Base-by-base conservation (phyloP, 169 alveolate species). In the Plasmodium ovale region DNA sequence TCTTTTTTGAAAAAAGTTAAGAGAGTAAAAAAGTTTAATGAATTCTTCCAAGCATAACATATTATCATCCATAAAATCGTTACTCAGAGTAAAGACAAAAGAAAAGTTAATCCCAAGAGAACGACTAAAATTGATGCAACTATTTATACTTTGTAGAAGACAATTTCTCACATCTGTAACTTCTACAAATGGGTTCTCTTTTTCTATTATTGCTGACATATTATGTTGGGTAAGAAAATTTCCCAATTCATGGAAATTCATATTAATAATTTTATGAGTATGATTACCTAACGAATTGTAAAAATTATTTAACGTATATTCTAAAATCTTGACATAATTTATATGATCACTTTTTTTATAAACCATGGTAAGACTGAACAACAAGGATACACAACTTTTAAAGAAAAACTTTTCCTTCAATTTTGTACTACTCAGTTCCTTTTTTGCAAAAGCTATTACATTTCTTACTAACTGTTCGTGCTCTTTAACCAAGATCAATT, bases 301-400 rank as follows among this genome's bases (percentile, higher is more conserved):
- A 42, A 60, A 60, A 6, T 23, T 0, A 12, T 19, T 64, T 14
- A 77, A n/a, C 27, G 23, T 21, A 16, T 64, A 33, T 35, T 77
- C 71, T 60, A 44, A 77, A 16, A 60, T 62, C 16, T 77, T 64
- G 10, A 77, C 0, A 21, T 47, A 16, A 64, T 27, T 54, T 2
- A 23, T 16, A 62, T 77, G 74, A 29, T 31, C 39, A 25, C 21
- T 60, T 44, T 62, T 62, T 23, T 1, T 29, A 77, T 39, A 44
- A 27, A 77, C 14, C 14, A 35, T 37, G 14, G 88, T 77, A 47
- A 77, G 47, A 54, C 88, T 77, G 37, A 60, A 77, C 5, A 77
- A 53, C 23, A 77, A 35, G 19, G 88, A 77, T 2, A 68, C 62
- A 25, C 27, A 27, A 42, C 68, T 54, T 23, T 37, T 47, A 47